phyloP scores from a whole-genome alignment of 2,329 filamentous ascomycete species.

The Hypoxylon sp. region DNA sequence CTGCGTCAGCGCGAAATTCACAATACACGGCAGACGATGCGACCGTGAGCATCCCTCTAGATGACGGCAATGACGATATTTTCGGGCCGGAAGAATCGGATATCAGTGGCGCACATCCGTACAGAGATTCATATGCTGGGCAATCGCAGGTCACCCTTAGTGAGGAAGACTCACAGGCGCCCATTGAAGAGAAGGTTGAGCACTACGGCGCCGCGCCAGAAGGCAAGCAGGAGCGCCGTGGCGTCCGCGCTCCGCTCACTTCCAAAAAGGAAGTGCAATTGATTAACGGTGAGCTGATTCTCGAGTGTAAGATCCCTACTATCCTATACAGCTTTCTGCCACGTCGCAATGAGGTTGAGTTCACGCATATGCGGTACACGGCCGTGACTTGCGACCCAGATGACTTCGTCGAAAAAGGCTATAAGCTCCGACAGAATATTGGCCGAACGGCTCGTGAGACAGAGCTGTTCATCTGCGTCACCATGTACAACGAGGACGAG shows the following conservation, averaged over 20 bases:
- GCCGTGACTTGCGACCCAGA: slow-evolving; percentile 94
- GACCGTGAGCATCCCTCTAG: slow-evolving; percentile 78
- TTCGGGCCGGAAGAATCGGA: slow-evolving; percentile 74
- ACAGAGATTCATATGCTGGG: slow-evolving; percentile 69
- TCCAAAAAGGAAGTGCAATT: slow-evolving; percentile 93
- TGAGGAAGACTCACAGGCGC: slow-evolving; percentile 57
- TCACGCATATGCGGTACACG: slow-evolving; percentile 96
- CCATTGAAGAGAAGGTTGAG: slow-evolving; percentile 70
- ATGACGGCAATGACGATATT: slow-evolving; percentile 74
- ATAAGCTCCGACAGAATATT: slow-evolving; percentile 89
- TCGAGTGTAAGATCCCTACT: slow-evolving; percentile 99
- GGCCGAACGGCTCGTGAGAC: slow-evolving; percentile 94
- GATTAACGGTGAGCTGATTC: slow-evolving; percentile 96
- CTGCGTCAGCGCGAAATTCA: slow-evolving; percentile 64
- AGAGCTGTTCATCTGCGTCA: slow-evolving; percentile 95
- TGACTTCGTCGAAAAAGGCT: slow-evolving; percentile 88
- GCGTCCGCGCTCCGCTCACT: slow-evolving; percentile 88
- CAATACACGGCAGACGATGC: slow-evolving; percentile 73
- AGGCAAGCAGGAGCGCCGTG: slow-evolving; percentile 87
- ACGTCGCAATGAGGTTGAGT: slow-evolving; percentile 91
- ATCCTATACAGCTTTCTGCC: slow-evolving; percentile 98
- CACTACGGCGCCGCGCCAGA: slow-evolving; percentile 90
- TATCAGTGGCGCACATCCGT: slow-evolving; percentile 66
- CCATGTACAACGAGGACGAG: slow-evolving; percentile 99
- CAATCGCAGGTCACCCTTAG: slow-evolving; percentile 68